phyloP scores from a whole-genome alignment of 2,329 filamentous ascomycete genomes.

The Cladophialophora bantiana region DNA sequence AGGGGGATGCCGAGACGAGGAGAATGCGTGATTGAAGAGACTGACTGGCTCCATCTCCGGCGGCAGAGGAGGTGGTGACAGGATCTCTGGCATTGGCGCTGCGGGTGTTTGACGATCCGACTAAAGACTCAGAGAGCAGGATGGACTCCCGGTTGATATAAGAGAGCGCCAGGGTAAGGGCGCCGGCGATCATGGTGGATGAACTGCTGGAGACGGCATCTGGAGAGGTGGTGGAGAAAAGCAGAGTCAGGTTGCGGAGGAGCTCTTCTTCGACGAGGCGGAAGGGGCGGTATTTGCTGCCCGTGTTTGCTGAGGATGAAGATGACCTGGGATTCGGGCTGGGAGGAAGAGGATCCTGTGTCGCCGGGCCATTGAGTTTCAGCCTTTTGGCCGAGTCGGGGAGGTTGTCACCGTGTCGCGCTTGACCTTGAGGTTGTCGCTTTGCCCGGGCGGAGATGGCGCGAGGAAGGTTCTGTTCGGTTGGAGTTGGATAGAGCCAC shows the following conservation, averaged over 20 bases:
- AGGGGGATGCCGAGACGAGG: constrained; percentile 87
- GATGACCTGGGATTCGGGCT: constrained; percentile 15
- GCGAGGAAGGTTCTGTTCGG: constrained; percentile 29
- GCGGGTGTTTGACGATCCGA: constrained; percentile 46
- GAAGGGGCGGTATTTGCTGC: constrained; percentile 95
- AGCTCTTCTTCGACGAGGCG: constrained; percentile 84
- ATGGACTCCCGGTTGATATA: constrained; percentile 86
- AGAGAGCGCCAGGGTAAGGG: constrained; percentile 84
- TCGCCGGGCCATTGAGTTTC: constrained; percentile 26
- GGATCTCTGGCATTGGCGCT: constrained; percentile 32
- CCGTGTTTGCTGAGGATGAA: constrained; percentile 48
- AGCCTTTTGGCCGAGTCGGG: constrained; percentile 37
- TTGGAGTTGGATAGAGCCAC: constrained; percentile 81
- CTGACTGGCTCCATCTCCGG: constrained; percentile 46
- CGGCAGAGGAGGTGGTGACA: constrained; percentile 39
- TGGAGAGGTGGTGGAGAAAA: constrained; percentile 73
- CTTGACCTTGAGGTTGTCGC: constrained; percentile 15
- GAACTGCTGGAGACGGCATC: constrained; percentile 70
- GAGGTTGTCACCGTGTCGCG: constrained; percentile 20
- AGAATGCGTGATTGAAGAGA: constrained; percentile 80
- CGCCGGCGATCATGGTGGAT: constrained; percentile 88
- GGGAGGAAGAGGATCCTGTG: background rate
- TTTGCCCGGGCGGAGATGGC: constrained; percentile 18
- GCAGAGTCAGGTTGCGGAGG: constrained; percentile 72
- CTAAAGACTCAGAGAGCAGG: constrained; percentile 66